Evolutionary conservation across 2,329 filamentous ascomycete genomes (phyloP).

Genomic region (Neonectria hederae): DNA sequence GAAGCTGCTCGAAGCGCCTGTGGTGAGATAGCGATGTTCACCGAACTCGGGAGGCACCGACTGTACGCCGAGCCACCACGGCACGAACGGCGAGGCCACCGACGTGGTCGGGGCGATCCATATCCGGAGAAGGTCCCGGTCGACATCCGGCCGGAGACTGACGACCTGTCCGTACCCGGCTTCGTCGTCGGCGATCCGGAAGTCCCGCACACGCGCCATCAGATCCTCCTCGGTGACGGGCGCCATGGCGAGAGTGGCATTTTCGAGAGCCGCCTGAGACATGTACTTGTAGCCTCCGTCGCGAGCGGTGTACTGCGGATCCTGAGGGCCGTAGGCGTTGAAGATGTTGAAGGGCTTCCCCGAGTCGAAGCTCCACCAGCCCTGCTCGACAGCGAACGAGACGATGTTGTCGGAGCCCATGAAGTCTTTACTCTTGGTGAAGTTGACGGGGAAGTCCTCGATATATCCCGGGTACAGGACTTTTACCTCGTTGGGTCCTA

Average conservation of each 20-base stretch:
- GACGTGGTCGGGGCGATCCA: conserved; percentile 36
- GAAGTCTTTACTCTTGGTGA: conserved; percentile 19
- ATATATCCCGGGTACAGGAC: conserved; percentile 36
- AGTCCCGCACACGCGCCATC: conserved; percentile 35
- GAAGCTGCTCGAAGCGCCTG: conserved; percentile 36
- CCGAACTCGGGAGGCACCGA: conserved; percentile 35
- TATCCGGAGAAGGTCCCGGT: conserved; percentile 32
- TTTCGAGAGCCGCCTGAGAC: conserved; percentile 35
- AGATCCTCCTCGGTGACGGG: conserved; percentile 35
- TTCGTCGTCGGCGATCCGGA: conserved; percentile 36
- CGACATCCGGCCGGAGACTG: conserved; percentile 26
- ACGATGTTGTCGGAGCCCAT: conserved; percentile 36
- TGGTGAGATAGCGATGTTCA: conserved; percentile 36
- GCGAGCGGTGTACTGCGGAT: conserved; percentile 34
- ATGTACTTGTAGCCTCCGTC: conserved; percentile 40
- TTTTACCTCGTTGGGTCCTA: conserved; percentile 35
- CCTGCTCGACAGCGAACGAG: conserved; percentile 35
- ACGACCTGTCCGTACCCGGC: conserved; percentile 37
- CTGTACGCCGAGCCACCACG: conserved; percentile 36
- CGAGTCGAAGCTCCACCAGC: conserved; percentile 35
- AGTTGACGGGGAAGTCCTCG: conserved; percentile 35
- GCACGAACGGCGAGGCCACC: conserved; percentile 33
- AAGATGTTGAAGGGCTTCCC: conserved; percentile 38
- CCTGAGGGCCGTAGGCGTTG: conserved; percentile 32
- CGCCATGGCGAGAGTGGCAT: conserved; percentile 33